These are phyloP conservation scores for Tylopilus rubrobrunneus DNA, from an alignment of 768 basidiomycete species.

Conservation along the genomic window DNA sequence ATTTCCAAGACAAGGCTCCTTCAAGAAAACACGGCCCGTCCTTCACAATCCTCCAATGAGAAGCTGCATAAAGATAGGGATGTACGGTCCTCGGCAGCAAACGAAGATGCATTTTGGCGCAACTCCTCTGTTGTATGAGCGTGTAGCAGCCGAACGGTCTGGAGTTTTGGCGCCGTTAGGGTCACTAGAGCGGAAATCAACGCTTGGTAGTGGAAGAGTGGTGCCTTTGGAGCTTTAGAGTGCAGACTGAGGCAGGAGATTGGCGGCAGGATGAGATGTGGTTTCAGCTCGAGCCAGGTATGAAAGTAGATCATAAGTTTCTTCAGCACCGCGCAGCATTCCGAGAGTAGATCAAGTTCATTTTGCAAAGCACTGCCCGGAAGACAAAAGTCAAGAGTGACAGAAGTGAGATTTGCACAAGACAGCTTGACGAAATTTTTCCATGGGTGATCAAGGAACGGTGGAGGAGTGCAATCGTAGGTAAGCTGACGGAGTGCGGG, in stretches of 20 bases:
- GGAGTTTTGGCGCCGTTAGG: conserved; percentile 19
- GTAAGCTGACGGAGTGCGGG: conserved; percentile 29
- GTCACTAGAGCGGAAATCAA: conserved; percentile 24
- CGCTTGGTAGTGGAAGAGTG: conserved; percentile 12
- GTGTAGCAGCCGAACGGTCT: conserved; percentile 20
- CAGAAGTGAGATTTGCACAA: conserved; percentile 25
- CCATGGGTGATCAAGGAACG: conserved; percentile 25
- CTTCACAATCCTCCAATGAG: conserved; percentile 23
- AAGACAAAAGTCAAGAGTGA: conserved; percentile 27
- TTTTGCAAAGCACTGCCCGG: conserved; percentile 21
- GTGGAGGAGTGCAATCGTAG: conserved; percentile 31
- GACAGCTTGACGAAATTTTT: conserved; percentile 24
- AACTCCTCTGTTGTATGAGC: conserved; percentile 11
- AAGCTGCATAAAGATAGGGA: conserved; percentile 11
- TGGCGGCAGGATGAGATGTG: conserved; percentile 21
- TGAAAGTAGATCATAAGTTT: conserved; percentile 25
- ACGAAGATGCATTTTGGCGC: conserved; percentile 1
- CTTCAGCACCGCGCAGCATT: conserved; percentile 21
- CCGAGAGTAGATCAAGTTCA: conserved; percentile 24
- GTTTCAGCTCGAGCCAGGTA: conserved; percentile 22
- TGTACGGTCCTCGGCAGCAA: conserved; percentile 9
- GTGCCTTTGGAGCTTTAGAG: conserved; percentile 14
- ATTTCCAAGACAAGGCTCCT: not conserved
- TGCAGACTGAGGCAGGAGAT: conserved; percentile 24
- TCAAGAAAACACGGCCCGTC: conserved; percentile 15